Evolutionary conservation across 2,329 filamentous ascomycete genomes (phyloP).

Genomic region (Colletotrichum euphorbiae): DNA sequence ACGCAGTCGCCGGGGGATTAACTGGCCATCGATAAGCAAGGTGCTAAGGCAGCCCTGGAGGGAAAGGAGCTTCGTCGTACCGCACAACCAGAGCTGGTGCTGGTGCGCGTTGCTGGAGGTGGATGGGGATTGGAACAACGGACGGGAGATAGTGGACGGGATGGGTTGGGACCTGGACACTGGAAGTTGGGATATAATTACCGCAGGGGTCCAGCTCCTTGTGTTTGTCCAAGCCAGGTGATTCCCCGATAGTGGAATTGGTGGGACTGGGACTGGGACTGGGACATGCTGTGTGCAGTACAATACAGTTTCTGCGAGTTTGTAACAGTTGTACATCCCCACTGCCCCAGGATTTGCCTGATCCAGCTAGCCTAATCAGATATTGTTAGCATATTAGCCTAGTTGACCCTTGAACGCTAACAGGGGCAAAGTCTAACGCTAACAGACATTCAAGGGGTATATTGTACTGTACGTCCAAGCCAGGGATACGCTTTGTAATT

Average conservation of each 20-base stretch:
- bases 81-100: background rate
- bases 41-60: background rate
- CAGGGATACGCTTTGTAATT: constrained; percentile 11
- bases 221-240: constrained; percentile 30
- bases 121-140: background rate
- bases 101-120: constrained; percentile 12
- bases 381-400: no score
- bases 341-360: no score
- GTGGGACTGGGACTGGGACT: no score
- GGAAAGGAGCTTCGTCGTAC: constrained; percentile 1
- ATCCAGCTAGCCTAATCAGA: no score
- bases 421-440: no score
- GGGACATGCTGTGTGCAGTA: background rate
- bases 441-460: no score
- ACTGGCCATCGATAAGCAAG: constrained; percentile 1
- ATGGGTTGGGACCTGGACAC: constrained; percentile 6
- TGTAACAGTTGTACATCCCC: no score
- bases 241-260: constrained; percentile 24
- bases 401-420: no score
- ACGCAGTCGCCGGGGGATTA: background rate
- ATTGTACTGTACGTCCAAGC: no score
- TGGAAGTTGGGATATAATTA: constrained; percentile 11
- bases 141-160: background rate
- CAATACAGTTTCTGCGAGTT: no score
- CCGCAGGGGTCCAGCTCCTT: constrained; percentile 33